Evolutionary conservation across 305 asterid species (phyloP).

Genomic region (Fraxinus floribunda): DNA sequence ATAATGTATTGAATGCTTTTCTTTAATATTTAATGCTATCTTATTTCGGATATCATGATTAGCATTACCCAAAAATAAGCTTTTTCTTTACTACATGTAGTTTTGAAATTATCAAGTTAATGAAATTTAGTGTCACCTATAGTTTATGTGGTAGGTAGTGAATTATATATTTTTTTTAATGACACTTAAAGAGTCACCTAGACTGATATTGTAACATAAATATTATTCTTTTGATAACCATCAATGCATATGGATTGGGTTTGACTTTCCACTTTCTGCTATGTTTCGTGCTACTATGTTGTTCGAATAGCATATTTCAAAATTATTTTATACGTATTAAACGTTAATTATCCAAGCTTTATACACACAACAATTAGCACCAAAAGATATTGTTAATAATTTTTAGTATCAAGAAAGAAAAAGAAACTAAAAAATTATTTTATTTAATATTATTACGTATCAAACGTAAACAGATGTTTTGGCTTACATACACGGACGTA

Average conservation of each 20-base stretch:
- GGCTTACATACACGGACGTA: background rate
- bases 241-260: background rate
- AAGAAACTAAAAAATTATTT: background rate
- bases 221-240: background rate
- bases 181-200: background rate
- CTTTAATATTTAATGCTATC: conserved; percentile 27
- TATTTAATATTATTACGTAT: background rate
- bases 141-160: background rate
- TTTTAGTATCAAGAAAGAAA: background rate
- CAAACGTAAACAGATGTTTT: background rate
- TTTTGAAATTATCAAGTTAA: conserved; percentile 12
- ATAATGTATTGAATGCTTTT: conserved; percentile 32
- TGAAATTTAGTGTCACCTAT: background rate
- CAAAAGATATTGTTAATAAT: background rate
- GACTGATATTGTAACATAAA: background rate
- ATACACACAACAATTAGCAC: background rate
- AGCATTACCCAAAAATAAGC: conserved; percentile 25
- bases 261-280: background rate
- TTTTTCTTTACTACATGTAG: conserved; percentile 7
- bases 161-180: background rate
- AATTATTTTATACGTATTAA: background rate
- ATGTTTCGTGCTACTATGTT: background rate
- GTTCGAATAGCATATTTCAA: background rate
- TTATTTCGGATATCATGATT: conserved; percentile 27
- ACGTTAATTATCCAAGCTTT: background rate